Percentiles rank a stretch among this genome's conserved stretches.
phyloP scores from a whole-genome alignment of 257 asterid genomes.

The Gardenia jasminoides region DNA sequence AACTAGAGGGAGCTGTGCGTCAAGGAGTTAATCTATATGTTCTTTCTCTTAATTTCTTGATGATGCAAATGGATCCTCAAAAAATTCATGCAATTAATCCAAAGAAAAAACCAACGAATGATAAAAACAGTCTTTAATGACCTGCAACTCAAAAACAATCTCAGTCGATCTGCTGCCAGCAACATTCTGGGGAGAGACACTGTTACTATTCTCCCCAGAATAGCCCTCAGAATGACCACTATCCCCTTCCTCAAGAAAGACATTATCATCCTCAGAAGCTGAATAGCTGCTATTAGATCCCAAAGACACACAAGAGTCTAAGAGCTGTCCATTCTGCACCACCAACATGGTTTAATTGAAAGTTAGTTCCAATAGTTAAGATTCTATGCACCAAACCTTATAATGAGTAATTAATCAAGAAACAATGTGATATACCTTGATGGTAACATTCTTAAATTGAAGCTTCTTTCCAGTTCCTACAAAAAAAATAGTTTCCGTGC shows the following conservation, averaged over 20 bases:
- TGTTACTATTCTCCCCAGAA: slow-evolving; percentile 37
- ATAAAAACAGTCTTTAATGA: slow-evolving; percentile 15
- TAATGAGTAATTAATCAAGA: background rate
- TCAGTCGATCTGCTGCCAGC: slow-evolving; percentile 54
- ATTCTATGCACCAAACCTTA: background rate
- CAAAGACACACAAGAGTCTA: slow-evolving; percentile 82
- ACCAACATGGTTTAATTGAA: slow-evolving; percentile 17
- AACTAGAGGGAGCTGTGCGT: too few relatives aligned
- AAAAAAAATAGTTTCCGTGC: slow-evolving; percentile 69
- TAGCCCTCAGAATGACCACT: slow-evolving; percentile 35
- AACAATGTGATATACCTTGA: slow-evolving; percentile 53
- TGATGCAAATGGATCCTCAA: too few relatives aligned
- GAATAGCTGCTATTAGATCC: slow-evolving; percentile 94
- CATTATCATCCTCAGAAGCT: slow-evolving; percentile 68
- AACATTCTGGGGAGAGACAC: slow-evolving; percentile 37
- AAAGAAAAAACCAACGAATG: background rate
- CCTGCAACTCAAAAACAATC: slow-evolving; percentile 82
- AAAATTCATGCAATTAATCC: background rate
- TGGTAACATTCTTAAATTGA: slow-evolving; percentile 76
- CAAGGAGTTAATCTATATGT: too few relatives aligned
- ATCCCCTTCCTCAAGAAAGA: slow-evolving; percentile 57
- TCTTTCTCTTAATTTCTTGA: too few relatives aligned
- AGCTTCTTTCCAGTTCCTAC: slow-evolving; percentile 92
- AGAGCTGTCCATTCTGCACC: slow-evolving; percentile 63
- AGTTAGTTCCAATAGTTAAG: slow-evolving; percentile 1